phyloP scores from a whole-genome alignment of 257 asterid species.

The Solanum lycopersicoides region DNA sequence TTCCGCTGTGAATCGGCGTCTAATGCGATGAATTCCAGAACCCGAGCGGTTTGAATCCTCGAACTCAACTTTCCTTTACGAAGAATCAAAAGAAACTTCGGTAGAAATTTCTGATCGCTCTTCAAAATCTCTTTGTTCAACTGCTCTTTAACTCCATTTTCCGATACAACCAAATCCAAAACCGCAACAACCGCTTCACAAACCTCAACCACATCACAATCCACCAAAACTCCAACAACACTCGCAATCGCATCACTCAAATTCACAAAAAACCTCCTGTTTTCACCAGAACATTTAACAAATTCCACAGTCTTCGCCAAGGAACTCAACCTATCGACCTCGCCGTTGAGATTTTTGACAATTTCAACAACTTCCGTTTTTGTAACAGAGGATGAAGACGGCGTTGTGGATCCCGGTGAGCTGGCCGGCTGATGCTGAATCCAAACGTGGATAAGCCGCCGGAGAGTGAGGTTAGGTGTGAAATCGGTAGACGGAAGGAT shows the following conservation, averaged over 20 bases:
- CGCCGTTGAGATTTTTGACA: conserved; percentile 13
- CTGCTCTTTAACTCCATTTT: conserved; percentile 28
- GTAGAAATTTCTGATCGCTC: conserved; percentile 19
- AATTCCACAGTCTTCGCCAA: conserved; percentile 31
- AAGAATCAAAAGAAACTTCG: conserved; percentile 28
- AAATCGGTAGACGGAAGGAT: conserved; percentile 57
- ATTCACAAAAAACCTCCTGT: conserved; percentile 34
- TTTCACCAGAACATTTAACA: conserved; percentile 38
- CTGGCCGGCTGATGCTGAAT: conserved; percentile 25
- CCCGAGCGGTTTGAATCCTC: conserved; percentile 45
- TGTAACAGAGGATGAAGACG: conserved; percentile 15
- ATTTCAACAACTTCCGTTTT: conserved; percentile 27
- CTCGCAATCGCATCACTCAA: conserved; percentile 21
- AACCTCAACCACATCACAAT: conserved; percentile 27
- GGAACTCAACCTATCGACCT: conserved; percentile 11
- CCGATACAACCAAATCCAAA: conserved; percentile 40
- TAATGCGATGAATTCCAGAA: conserved; percentile 37
- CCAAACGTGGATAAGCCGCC: conserved; percentile 77
- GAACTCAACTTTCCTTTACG: conserved; percentile 41
- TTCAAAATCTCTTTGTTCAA: conserved; percentile 26
- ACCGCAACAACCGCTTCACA: conserved; percentile 40
- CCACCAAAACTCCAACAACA: conserved; percentile 19
- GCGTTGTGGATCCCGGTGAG: conserved; percentile 15
- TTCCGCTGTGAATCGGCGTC: conserved; percentile 48
- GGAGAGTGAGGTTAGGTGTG: conserved; percentile 83